These are phyloP conservation scores for Microthlaspi erraticum DNA, from an alignment of 345 rosid genomes.

Conservation along the genomic window DNA sequence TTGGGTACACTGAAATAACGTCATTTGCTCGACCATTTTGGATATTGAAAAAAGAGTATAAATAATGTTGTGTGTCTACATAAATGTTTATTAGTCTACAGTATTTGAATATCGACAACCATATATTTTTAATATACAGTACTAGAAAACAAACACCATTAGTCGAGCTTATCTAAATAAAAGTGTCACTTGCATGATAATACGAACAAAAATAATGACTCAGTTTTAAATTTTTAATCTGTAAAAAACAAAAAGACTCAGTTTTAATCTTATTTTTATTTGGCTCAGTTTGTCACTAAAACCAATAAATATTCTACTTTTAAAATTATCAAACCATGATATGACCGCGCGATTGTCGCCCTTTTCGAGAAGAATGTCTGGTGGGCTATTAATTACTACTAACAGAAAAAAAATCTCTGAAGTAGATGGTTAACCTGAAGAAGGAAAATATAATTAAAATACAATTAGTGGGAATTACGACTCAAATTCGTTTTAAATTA, in stretches of 20 bases:
- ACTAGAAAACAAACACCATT: slow-evolving; percentile 31
- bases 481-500: not conserved
- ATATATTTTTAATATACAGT: not conserved
- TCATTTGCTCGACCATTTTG: not conserved
- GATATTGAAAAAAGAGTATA: not conserved
- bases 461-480: slow-evolving; percentile 12
- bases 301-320: not conserved
- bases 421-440: slow-evolving; percentile 9
- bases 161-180: slow-evolving; percentile 5
- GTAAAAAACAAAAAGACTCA: too few species aligned
- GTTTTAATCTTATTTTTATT: not conserved
- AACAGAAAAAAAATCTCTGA: not conserved
- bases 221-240: too few species aligned
- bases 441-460: not conserved
- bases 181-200: not conserved
- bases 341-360: slow-evolving; percentile 10
- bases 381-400: slow-evolving; percentile 1
- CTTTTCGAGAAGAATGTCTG: not conserved
- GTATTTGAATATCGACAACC: not conserved
- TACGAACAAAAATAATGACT: not conserved
- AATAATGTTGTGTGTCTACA: not conserved
- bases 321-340: not conserved
- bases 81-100: not conserved
- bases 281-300: not conserved
- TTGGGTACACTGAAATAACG: not conserved